Conservation (phyloP, 1,139 yeast species). For the Taphrina flavorubra region DNA sequence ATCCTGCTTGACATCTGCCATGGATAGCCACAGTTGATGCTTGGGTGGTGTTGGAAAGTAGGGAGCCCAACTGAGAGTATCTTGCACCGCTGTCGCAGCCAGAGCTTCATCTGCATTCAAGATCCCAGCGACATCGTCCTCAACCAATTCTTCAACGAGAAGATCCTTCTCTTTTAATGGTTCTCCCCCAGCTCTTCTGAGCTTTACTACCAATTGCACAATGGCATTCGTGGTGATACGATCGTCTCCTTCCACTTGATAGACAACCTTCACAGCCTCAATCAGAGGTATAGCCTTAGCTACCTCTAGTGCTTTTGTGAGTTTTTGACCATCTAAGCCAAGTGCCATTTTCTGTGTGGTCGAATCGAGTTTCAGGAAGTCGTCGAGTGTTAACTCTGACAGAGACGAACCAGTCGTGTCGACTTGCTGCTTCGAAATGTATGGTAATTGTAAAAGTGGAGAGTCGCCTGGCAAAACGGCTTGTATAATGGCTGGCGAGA, state of each 20-base stretch:
- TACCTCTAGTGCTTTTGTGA: constrained; percentile 60
- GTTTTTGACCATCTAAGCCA: constrained; percentile 57
- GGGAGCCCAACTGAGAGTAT: constrained; percentile 40
- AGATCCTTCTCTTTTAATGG: constrained; percentile 21
- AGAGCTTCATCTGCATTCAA: constrained; percentile 20
- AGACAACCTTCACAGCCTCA: constrained; percentile 71
- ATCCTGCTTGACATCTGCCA: constrained; percentile 43
- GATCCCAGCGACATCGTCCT: constrained; percentile 36
- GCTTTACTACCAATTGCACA: constrained; percentile 76
- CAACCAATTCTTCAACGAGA: constrained; percentile 22
- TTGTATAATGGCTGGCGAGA: constrained; percentile 76
- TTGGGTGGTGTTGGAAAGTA: constrained; percentile 34
- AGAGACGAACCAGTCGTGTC: constrained; percentile 53
- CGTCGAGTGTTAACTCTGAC: constrained; percentile 64
- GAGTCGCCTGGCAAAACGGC: constrained; percentile 67
- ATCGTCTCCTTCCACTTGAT: constrained; percentile 86
- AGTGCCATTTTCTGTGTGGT: constrained; percentile 63
- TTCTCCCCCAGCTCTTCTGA: constrained; percentile 60
- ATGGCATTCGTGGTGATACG: constrained; percentile 75
- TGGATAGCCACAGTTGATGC: constrained; percentile 43
- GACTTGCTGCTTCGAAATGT: constrained; percentile 58
- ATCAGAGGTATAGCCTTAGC: constrained; percentile 74
- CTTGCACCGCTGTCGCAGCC: constrained; percentile 38
- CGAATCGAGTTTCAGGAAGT: constrained; percentile 61
- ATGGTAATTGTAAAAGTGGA: constrained; percentile 81